Percentiles rank a stretch among this genome's conserved stretches.
These are phyloP conservation scores for Fusarium xyrophilum DNA, from an alignment of 2,329 filamentous ascomycete species.

Conservation along the genomic window DNA sequence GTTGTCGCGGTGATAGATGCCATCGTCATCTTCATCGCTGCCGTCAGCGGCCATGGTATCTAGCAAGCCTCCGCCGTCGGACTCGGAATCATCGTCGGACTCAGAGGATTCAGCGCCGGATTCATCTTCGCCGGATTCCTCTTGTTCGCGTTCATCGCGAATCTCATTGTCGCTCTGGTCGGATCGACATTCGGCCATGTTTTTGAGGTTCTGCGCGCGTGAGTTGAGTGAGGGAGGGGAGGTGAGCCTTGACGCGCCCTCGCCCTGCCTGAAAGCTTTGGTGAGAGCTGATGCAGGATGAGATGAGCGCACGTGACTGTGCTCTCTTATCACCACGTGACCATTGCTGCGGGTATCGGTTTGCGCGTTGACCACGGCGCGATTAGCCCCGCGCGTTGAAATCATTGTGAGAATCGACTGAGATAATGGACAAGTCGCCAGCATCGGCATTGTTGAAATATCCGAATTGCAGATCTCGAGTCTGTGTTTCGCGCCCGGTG, in stretches of 20 bases:
- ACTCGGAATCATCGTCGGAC: constrained; percentile 21
- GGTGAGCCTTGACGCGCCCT: constrained; percentile 9
- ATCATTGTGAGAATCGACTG: background rate
- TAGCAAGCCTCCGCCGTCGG: constrained; percentile 34
- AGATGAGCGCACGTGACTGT: background rate
- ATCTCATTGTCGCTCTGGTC: constrained; percentile 4
- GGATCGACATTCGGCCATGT: constrained; percentile 18
- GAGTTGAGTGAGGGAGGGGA: background rate
- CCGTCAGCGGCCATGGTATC: constrained; percentile 38
- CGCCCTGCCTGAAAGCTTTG: constrained; percentile 8
- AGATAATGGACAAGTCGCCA: background rate
- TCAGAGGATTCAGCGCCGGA: constrained; percentile 5
- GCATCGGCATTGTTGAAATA: background rate
- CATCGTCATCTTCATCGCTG: constrained; percentile 18
- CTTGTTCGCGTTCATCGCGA: background rate
- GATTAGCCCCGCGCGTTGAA: background rate
- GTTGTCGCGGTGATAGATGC: background rate
- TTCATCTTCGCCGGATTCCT: background rate
- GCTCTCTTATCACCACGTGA: background rate
- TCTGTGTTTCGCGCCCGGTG: background rate
- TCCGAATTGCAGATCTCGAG: background rate
- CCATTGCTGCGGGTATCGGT: fast-evolving
- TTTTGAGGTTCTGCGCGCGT: constrained; percentile 4
- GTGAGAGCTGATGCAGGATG: background rate
- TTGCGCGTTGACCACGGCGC: no score